A percentile compares a stretch with the other conserved stretches of the same genome.
These are phyloP conservation scores for Chenopodium formosanum DNA, from an alignment of 148 eudicot genomes.

Conservation along the genomic window DNA sequence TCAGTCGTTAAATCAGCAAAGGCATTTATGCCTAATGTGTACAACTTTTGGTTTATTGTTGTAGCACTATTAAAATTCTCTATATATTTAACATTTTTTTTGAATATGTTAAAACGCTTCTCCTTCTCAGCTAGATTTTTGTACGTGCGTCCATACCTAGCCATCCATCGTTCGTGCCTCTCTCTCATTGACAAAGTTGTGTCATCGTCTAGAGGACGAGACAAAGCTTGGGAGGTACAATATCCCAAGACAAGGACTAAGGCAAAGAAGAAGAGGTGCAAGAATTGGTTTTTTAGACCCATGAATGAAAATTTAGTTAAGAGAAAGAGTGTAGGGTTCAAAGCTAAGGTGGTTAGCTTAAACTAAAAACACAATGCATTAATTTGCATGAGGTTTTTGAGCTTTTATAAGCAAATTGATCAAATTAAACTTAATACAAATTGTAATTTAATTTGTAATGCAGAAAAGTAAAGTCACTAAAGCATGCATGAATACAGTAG, in stretches of 20 bases:
- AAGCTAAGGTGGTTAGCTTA: too few relatives aligned
- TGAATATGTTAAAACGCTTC: constrained; percentile 42
- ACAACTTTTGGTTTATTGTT: constrained; percentile 31
- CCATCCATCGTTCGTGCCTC: constrained; percentile 32
- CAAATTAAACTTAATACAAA: too few relatives aligned
- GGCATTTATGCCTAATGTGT: constrained; percentile 35
- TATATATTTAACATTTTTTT: constrained; percentile 37
- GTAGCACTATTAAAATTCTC: constrained; percentile 32
- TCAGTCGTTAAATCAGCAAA: constrained; percentile 42
- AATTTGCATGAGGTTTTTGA: neutral
- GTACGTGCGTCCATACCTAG: constrained; percentile 7
- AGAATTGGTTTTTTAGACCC: neutral
- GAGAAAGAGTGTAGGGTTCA: too few relatives aligned
- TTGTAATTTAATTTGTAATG: too few relatives aligned
- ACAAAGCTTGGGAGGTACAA: neutral
- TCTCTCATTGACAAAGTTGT: neutral
- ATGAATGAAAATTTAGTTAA: neutral
- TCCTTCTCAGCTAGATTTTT: constrained; percentile 26
- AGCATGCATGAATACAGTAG: too few relatives aligned
- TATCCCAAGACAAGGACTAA: neutral
- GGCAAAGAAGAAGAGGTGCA: neutral
- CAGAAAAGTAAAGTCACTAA: too few relatives aligned
- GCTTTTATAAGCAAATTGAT: too few relatives aligned
- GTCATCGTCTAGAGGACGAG: constrained; percentile 8
- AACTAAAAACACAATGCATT: neutral